Conservation (phyloP, 345 rosid species). For the Psidium friedrichsthalianum region DNA sequence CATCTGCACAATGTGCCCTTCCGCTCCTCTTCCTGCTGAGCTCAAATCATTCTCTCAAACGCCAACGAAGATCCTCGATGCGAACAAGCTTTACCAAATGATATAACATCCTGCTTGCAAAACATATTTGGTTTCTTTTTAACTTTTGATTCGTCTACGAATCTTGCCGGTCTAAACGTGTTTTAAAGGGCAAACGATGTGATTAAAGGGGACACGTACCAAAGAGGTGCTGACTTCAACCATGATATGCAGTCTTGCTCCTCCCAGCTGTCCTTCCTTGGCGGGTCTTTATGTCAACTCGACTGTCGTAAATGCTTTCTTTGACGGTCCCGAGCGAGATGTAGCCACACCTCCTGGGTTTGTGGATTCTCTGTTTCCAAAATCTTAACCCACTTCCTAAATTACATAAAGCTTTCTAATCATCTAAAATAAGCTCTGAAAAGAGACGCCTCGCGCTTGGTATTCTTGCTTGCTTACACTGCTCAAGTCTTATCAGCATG, state of each 20-base stretch:
- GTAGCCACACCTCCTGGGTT: not conserved
- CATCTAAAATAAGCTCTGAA: not conserved
- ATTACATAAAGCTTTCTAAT: not conserved
- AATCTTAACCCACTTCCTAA: not conserved
- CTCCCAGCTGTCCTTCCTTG: not conserved
- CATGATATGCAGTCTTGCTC: not conserved
- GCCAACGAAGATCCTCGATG: too few relatives aligned
- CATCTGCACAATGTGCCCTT: not conserved
- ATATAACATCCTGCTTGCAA: not conserved
- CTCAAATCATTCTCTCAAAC: not conserved
- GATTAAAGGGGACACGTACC: not conserved
- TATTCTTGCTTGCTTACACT: not conserved
- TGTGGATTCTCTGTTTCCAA: not conserved
- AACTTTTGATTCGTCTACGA: not conserved
- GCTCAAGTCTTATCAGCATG: not conserved
- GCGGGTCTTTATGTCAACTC: not conserved
- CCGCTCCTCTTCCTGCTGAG: not conserved
- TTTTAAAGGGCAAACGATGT: not conserved
- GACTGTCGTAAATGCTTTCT: not conserved
- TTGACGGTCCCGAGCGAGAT: not conserved
- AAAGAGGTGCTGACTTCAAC: not conserved
- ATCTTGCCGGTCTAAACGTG: not conserved
- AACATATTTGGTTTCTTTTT: not conserved
- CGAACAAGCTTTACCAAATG: not conserved
- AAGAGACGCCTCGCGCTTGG: not conserved